A percentile compares a stretch with the other conserved stretches of the same genome.
Conservation (phyloP, 768 basidiomycete species). For the Pholiota molesta region DNA sequence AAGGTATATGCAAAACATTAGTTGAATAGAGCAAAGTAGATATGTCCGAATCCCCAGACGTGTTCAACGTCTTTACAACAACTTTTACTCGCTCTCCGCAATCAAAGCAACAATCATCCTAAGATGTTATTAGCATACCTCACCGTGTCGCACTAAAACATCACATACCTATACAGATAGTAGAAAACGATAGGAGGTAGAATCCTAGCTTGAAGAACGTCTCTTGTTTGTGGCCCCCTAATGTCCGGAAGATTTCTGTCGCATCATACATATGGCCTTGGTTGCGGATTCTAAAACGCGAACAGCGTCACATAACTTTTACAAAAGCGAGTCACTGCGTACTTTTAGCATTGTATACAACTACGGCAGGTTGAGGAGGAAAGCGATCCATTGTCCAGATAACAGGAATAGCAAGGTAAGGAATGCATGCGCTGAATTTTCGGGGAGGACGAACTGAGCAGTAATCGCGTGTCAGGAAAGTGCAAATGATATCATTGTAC, state of each 20-base stretch:
- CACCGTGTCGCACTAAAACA: background rate
- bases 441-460: constrained; percentile 90
- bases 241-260: constrained; percentile 97
- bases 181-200: constrained; percentile 92
- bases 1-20: constrained; percentile 13
- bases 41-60: constrained; percentile 9
- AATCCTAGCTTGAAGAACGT: constrained; percentile 94
- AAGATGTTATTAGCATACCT: constrained; percentile 7
- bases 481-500: background rate
- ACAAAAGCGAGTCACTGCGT: constrained; percentile 33
- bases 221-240: constrained; percentile 94
- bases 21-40: constrained; percentile 20
- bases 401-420: constrained; percentile 90
- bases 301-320: background rate
- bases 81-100: constrained; percentile 66
- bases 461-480: background rate
- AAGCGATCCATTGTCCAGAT: constrained; percentile 93
- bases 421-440: constrained; percentile 94
- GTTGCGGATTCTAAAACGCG: constrained; percentile 71
- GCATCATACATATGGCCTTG: constrained; percentile 99
- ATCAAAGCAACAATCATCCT: constrained; percentile 91
- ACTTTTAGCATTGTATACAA: constrained; percentile 96
- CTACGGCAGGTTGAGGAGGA: constrained; percentile 88
- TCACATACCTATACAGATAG: constrained; percentile 82
- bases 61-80: background rate